Evolutionary conservation across 1,284 basidiomycete species (phyloP).

Genomic region (Ceratobasidium sp.): DNA sequence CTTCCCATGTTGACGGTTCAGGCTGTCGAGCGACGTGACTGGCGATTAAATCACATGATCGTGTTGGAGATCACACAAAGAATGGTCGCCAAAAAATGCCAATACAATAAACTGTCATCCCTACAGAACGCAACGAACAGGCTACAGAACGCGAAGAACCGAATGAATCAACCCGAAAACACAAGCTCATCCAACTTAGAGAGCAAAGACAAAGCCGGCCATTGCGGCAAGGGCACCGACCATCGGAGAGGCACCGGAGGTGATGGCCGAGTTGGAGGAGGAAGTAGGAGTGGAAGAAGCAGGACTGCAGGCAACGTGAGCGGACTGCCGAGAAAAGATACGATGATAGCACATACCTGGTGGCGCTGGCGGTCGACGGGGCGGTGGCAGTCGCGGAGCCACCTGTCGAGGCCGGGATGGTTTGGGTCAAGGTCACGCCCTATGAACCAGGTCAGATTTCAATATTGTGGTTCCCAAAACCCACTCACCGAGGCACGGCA

Average conservation of each 20-base stretch:
- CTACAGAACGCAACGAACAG: neutral
- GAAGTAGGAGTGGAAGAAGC: neutral
- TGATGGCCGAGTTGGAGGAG: constrained; percentile 8
- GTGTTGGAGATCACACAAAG: neutral
- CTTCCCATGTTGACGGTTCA: neutral
- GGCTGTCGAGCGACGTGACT: neutral
- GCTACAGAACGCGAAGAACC: constrained; percentile 2
- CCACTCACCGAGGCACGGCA: constrained; percentile 62
- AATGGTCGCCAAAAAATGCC: neutral
- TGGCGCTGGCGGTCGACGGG: constrained; percentile 5
- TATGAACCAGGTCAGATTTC: neutral
- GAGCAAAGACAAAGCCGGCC: constrained; percentile 25
- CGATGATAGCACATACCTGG: no score
- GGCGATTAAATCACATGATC: neutral
- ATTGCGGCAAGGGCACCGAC: constrained; percentile 13
- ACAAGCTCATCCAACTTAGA: constrained; percentile 6
- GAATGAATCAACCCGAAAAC: neutral
- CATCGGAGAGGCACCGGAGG: neutral
- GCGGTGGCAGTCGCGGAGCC: neutral
- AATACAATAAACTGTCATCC: neutral
- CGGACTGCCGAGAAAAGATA: neutral
- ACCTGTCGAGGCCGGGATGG: constrained; percentile 24
- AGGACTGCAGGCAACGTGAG: neutral
- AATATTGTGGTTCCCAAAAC: neutral
- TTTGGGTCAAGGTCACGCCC: constrained; percentile 40